Evolutionary conservation across 441 rosid genomes (phyloP), one percentile per base, ranked within the genome.

Genomic region (Populus trichocarpa): DNA sequence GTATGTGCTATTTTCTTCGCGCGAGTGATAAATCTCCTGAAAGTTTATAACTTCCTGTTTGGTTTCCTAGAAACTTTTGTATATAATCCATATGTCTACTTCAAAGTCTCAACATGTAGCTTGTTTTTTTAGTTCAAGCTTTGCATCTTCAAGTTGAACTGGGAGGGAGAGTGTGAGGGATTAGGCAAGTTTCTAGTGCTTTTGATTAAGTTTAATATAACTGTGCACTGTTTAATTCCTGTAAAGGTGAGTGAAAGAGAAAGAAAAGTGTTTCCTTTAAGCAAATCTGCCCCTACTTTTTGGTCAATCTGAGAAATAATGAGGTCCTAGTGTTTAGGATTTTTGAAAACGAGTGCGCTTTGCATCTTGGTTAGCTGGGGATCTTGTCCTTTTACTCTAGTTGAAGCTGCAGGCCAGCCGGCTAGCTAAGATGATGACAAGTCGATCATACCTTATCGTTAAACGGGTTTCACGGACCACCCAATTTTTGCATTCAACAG

Each of bases 381-480:
- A 77, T 79, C 69, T 77, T 78, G 75, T 78, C 81, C 67, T 79
- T 53, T 18, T 53, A 53, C 8, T 23, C 25, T 82, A 75, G 77
- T 25, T 78, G 71, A 64, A 63, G 65, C 75, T 33, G 36, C 36
- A 26, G 71, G 32, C 50, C 53, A 68, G 33, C 12, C 32, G 32
- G 32, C 4, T 10, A 68, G 32, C 72, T 69, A 76, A 67, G 80
- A 83, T 42, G 53, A 80, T 11, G 86, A 78, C 81, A n/a, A 42
- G 46, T 74, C 81, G 30, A 63, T 78, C 50, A 72, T 50, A 35
- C 70, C 85, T 84, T 80, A 83, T 80, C 84, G 77, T 14, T 25
- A 63, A 23, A 8, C 22, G 42, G 63, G 18, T 64, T 78, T 72
- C 71, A 71, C 67, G 85, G 88, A 69, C 87, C 89, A 85, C 32